Base-by-base conservation (phyloP, 352 stramenopile genomes). In the Thalassiosira hispida region DNA sequence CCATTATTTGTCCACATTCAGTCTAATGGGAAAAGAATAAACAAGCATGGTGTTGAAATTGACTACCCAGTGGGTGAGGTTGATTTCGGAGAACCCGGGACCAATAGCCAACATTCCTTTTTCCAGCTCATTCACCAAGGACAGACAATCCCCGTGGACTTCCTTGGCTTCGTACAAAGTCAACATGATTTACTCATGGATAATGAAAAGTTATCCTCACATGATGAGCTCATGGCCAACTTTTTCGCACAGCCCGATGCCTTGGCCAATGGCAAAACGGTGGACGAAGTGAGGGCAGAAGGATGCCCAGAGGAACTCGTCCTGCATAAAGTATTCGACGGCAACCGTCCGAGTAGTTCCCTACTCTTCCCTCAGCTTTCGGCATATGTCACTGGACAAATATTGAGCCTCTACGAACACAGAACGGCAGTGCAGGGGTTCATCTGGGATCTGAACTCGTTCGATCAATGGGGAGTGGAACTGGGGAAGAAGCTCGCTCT, bases 141-240 rank as follows among this genome's bases (percentile, higher is more conserved):
- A 84, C 97, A 99, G 91, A 96, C 96, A 56, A 79, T 97, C 95
- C 86, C 97, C 89, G 79, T 98, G 89, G 97, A 99, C 84, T 99
- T 99, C 81, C 97, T 99, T 68, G 97, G 97, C 40, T 99, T 99
- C 83, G 96, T 96, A 74, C 90, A 98, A 85, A 97, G 91, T 72
- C 97, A 99, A 89, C 93, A 95, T 53, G 89, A 94, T 73, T 82
- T 95, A 29, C 85, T 91, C 27, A 84, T 95, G 49, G 88, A 96
- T 53, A 91, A 86, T 20, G 93, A 99, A 85, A 89, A 94, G 5
- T 91, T 99, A 46, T 96, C 93, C 55, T 98, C 97, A 79, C 97
- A 99, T 90, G 97, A 99, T 84, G 97, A 99, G 92, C 94, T 99
- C 70, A 99, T 99, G 97, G 96, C 95, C 64, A 99, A 99, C 92